phyloP scores from a whole-genome alignment of 768 basidiomycete species.

The Dioszegia hungarica region DNA sequence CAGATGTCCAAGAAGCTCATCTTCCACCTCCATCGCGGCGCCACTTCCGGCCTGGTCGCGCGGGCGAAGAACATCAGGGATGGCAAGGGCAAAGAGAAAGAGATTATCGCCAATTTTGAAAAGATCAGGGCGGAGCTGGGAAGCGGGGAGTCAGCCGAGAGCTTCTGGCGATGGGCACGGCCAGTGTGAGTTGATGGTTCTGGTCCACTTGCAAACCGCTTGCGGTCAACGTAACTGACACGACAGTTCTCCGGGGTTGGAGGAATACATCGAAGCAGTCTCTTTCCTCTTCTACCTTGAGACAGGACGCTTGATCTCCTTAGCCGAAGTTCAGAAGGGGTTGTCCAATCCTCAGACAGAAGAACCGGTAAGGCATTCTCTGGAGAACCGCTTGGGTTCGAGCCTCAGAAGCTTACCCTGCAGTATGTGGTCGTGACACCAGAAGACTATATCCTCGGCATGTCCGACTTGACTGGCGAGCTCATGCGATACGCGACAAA shows the following conservation, averaged over 20 bases:
- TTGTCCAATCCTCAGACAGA: conserved; percentile 60
- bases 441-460: conserved; percentile 83
- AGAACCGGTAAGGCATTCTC: conserved; percentile 56
- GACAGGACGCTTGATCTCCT: conserved; percentile 61
- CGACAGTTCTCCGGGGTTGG: conserved; percentile 56
- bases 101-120: conserved; percentile 64
- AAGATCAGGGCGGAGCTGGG: conserved; percentile 53
- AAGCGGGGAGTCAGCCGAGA: conserved; percentile 21
- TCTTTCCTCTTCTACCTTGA: conserved; percentile 83
- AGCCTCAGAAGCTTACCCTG: neutral
- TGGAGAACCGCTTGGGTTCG: no score
- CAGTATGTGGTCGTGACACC: conserved; percentile 72
- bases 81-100: conserved; percentile 58
- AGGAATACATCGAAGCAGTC: conserved; percentile 93
- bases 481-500: conserved; percentile 94
- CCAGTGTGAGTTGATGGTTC: conserved; percentile 38
- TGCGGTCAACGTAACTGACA: neutral
- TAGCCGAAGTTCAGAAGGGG: conserved; percentile 59
- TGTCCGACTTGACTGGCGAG: conserved; percentile 93
- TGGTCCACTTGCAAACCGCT: neutral
- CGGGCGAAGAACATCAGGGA: conserved; percentile 42
- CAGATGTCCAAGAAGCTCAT: conserved; percentile 89
- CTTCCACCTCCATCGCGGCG: conserved; percentile 78
- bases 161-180: conserved; percentile 41
- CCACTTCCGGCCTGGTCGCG: conserved; percentile 32